Evolutionary conservation across 163 green algal species (phyloP), one percentile per base, ranked within the genome.

Genomic region (Volvox carteri): DNA sequence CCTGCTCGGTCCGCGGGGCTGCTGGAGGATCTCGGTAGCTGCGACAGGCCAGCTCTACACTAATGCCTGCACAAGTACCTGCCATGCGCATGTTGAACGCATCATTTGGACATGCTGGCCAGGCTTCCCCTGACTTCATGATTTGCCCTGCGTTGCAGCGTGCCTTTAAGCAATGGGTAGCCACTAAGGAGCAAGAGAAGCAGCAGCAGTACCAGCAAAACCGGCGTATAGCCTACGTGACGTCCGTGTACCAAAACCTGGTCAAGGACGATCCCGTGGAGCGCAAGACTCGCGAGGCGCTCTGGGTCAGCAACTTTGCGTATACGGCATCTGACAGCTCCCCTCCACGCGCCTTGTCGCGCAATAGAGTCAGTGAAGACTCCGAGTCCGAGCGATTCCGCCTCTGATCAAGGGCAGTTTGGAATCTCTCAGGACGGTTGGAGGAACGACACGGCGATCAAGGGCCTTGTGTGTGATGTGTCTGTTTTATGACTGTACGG

Each of bases 111-210:
- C n/a, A n/a, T n/a, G n/a, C n/a, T n/a, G n/a, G n/a, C n/a, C n/a
- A n/a, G n/a, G n/a, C n/a, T n/a, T n/a, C n/a, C n/a, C n/a, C n/a
- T n/a, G n/a, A n/a, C n/a, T n/a, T n/a, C n/a, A n/a, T n/a, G n/a
- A n/a, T n/a, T n/a, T n/a, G n/a, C n/a, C n/a, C n/a, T n/a, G n/a
- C n/a, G 54, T 30, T 65, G 28, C 80, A 91, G 87, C 74, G 58
- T 16, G 87, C 79, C 2, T 91, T 91, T 42, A 54, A 91, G 41
- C 42, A 83, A 67, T 91, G 87, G 87, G 41, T 91, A n/a, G 79
- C 54, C 9, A 19, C 70, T 39, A 91, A 91, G 44, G 35, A 78
- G 23, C 16, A 60, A 35, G 87, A 88, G 80, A 84, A 84, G 52
- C 35, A 86, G 54, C 30, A 73, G 56, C 72, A 86, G 72, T 33